Evolutionary conservation across 2,329 filamentous ascomycete genomes (phyloP).

Genomic region (Xylaria hypoxylon): DNA sequence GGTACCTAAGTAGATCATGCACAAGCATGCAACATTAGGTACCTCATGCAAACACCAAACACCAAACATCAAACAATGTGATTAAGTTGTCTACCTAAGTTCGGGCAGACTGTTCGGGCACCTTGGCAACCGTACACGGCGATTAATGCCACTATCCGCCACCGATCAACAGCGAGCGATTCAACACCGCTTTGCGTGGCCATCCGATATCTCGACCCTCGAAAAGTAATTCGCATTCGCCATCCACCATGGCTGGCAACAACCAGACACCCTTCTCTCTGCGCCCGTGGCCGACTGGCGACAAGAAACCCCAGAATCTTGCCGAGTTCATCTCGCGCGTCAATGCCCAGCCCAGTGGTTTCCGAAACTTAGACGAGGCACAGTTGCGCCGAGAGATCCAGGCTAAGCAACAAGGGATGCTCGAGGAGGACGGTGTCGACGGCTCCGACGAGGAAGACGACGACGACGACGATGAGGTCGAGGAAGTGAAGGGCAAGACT

Average conservation of each 20-base stretch:
- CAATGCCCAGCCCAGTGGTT: slow-evolving; percentile 81
- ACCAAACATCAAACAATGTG: slow-evolving; percentile 1
- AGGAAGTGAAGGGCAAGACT: slow-evolving; percentile 53
- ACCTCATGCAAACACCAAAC: too few relatives aligned
- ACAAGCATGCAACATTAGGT: slow-evolving; percentile 2
- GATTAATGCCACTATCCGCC: neutral
- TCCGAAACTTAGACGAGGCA: slow-evolving; percentile 81
- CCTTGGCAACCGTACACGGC: neutral
- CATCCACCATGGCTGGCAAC: slow-evolving; percentile 44
- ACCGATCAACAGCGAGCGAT: neutral
- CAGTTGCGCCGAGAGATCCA: slow-evolving; percentile 76
- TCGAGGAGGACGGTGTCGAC: slow-evolving; percentile 58
- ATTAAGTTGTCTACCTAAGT: neutral
- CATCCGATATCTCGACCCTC: slow-evolving; percentile 5
- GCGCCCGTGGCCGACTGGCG: slow-evolving; percentile 70
- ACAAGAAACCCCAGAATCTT: slow-evolving; percentile 71
- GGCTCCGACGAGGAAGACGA: slow-evolving; percentile 60
- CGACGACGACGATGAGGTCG: slow-evolving; percentile 50
- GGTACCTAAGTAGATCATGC: neutral
- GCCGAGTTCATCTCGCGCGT: slow-evolving; percentile 82
- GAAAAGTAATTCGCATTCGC: slow-evolving; percentile 9
- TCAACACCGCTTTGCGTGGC: neutral
- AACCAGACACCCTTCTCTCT: slow-evolving; percentile 64
- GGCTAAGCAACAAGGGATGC: slow-evolving; percentile 55
- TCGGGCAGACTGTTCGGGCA: neutral